phyloP scores from a whole-genome alignment of 1,284 basidiomycete genomes.

The Chondrostereum purpureum region DNA sequence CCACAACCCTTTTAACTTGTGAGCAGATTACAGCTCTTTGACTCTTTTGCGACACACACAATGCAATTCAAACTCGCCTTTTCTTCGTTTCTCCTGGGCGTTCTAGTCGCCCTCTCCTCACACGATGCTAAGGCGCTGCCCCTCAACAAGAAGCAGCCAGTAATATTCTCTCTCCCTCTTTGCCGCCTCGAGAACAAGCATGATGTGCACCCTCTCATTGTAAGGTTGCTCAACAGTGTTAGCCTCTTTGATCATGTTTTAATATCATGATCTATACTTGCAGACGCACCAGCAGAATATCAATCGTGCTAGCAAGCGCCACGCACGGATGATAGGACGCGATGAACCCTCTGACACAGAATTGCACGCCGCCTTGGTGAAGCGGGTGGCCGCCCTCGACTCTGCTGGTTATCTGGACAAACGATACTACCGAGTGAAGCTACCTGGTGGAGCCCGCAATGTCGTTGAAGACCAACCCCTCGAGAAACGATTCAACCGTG shows the following conservation, averaged over 20 bases:
- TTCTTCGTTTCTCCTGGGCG: conserved; percentile 45
- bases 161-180: conserved; percentile 50
- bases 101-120: conserved; percentile 39
- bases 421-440: conserved; percentile 25
- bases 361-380: conserved; percentile 45
- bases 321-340: conserved; percentile 64
- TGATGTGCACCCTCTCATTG: conserved; percentile 57
- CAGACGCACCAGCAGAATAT: conserved; percentile 68
- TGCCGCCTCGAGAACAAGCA: conserved; percentile 35
- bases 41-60: conserved; percentile 18
- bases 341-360: conserved; percentile 41
- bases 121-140: conserved; percentile 36
- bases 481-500: conserved; percentile 5
- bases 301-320: conserved; percentile 58
- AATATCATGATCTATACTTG: conserved; percentile 1
- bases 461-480: conserved; percentile 2
- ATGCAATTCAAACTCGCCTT: conserved; percentile 53
- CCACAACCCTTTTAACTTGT: conserved; percentile 17
- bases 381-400: conserved; percentile 41
- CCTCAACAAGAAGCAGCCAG: conserved; percentile 23
- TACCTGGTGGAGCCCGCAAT: conserved; percentile 16
- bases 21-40: conserved; percentile 14
- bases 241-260: conserved; percentile 3
- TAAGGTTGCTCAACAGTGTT: conserved; percentile 27
- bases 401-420: conserved; percentile 24